Base-by-base conservation (phyloP, 2,329 filamentous ascomycete genomes). In the Fonsecaea pedrosoi region DNA sequence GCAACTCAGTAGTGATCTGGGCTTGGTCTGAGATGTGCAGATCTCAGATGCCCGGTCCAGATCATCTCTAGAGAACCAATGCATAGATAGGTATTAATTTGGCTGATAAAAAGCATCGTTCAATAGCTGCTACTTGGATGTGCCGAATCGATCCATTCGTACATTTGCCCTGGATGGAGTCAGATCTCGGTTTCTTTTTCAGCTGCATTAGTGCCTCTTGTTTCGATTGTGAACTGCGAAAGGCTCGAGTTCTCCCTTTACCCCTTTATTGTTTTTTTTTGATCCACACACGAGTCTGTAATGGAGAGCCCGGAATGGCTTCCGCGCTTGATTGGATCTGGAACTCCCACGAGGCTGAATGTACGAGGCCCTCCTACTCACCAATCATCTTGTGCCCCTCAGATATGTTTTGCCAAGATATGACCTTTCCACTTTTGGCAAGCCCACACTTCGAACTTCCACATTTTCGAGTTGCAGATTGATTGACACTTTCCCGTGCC, bases 21-120 rank as follows among this genome's bases (percentile, higher is more conserved):
- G 34, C 37, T 37, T 53, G 32, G 21, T 56, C 56, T 54, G 62
- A 59, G 68, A 63, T 65, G 68, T 69, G 68, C 68, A 69, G 68
- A 67, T 69, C 62, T 69, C 62, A 37, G 35, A 48, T 50, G 50
- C 40, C n/a, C 35, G 34, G 18, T 40, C 42, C 58, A 30, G 37
- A 30, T 37, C 30, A 34, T 40, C 45, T 30, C n/a, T 35, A 21
- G 50, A 18, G 6, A 42, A 30, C 30, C 32, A 10, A 54, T 55
- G 56, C 65, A 55, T 65, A 54, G 59, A 63, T 69, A 69, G 68
- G 60, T 18, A 3, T 61, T 21, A 18, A 13, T 15, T 42, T 59
- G 30, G 53, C 37, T 13, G 35, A 58, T 54, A 54, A 62, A 54
- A 45, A 48, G 45, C 21, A 48, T 48, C 53, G 13, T 55, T 8